Evolutionary conservation across 768 basidiomycete species (phyloP), one percentile per base, ranked within the genome.

Genomic region (Mycena galopus): DNA sequence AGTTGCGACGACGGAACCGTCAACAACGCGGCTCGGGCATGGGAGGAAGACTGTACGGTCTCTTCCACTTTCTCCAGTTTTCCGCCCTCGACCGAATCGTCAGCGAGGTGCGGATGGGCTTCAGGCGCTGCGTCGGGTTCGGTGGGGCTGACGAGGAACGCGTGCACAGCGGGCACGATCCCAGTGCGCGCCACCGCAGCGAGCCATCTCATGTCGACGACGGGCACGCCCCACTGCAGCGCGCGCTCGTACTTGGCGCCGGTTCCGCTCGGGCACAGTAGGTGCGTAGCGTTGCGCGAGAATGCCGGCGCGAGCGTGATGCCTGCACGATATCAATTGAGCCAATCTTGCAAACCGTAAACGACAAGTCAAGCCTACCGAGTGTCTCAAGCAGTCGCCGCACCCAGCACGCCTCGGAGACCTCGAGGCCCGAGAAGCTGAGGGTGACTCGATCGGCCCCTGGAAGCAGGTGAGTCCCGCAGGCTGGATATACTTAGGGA

Each of bases 221-320:
- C 89, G 0, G 92, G 91, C 10, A 93, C 88, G 19, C 86, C 86
- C 96, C 96, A 97, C 78, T 94, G 90, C 44, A 80, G 77, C 2
- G 96, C 95, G 79, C 92, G 95, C n/a, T 91, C 89, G 62, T 89
- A 94, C 78, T 98, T 97, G 29, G 86, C 84, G 17, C 96, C 95
- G 0, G 79, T 82, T 0, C 87, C 89, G 8, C 90, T 86, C 0
- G 93, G 93, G 78, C 95, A 96, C 11, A 98, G 83, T 1, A 98
- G 86, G 75, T 97, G 94, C 0, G 96, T 96, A 2, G 92, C 88
- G 14, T 86, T 87, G 21, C 90, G 86, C 17, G 89, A 92, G 79
- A 93, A 93, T 21, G 82, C 85, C 0, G 87, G 82, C 3, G 89
- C 86, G 2, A 90, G 83, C 5, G 77, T 86, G 39, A 91, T 86